Evolutionary conservation across 2,329 filamentous ascomycete genomes (phyloP).

Genomic region (Ascochyta clinopodiicola): DNA sequence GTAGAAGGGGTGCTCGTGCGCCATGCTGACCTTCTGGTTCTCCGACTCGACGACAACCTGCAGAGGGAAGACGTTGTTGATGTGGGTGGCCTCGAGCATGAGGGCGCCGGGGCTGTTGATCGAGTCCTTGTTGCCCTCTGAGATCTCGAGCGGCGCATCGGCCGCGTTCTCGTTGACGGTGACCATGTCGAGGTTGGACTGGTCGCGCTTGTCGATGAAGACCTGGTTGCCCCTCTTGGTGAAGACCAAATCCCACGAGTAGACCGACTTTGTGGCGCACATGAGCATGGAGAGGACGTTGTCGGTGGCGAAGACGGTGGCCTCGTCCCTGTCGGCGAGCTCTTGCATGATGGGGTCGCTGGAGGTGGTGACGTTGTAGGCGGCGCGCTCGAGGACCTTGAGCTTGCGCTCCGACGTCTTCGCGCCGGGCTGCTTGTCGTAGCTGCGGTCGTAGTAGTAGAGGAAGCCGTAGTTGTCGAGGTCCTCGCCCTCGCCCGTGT

Average conservation of each 20-base stretch:
- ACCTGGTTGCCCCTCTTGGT: conserved; percentile 93
- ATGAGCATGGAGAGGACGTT: conserved; percentile 99
- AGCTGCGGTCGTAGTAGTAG: conserved; percentile 96
- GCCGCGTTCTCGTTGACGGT: conserved; percentile 99
- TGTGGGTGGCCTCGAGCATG: conserved; percentile 97
- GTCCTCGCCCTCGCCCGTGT: conserved; percentile 93
- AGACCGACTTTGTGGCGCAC: conserved; percentile 95
- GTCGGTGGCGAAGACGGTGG: conserved; percentile 95
- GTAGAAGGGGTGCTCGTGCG: conserved; percentile 96
- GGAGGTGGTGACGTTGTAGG: conserved; percentile 97
- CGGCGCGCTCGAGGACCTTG: conserved; percentile 86
- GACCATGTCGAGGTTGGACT: conserved; percentile 92
- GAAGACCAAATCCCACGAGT: conserved; percentile 98
- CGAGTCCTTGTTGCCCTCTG: conserved; percentile 89
- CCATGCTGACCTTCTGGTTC: conserved; percentile 79
- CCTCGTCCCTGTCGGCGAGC: conserved; percentile 92
- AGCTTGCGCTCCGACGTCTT: conserved; percentile 89
- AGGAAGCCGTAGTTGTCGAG: conserved; percentile 95
- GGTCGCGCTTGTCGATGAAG: conserved; percentile 98
- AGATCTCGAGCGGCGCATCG: conserved; percentile 88
- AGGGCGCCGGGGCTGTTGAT: conserved; percentile 94
- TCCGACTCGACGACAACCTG: conserved; percentile 90
- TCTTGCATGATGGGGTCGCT: conserved; percentile 97
- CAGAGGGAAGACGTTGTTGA: conserved; percentile 99
- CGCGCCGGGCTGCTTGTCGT: conserved; percentile 86